Evolutionary conservation across 495 filamentous ascomycete species (phyloP).

Genomic region (Penicillium odoratum): DNA sequence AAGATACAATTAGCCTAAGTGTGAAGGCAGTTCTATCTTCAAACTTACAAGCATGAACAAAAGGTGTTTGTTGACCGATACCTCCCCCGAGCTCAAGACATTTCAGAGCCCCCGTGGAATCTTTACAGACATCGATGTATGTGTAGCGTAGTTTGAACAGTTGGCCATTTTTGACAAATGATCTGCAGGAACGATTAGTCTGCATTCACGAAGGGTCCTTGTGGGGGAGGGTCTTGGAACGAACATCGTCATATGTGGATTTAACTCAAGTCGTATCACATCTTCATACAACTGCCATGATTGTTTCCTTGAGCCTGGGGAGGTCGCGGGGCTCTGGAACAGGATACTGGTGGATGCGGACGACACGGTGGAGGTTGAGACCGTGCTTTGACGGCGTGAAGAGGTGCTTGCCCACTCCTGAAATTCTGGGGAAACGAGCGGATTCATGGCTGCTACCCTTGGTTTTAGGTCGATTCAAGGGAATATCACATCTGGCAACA

Average conservation of each 20-base stretch:
- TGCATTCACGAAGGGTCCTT: background rate
- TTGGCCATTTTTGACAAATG: slow-evolving; percentile 40
- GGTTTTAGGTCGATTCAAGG: slow-evolving; percentile 1
- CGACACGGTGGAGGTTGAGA: slow-evolving; percentile 43
- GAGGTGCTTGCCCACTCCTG: slow-evolving; percentile 40
- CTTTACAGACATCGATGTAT: slow-evolving; percentile 45
- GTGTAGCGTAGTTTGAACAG: slow-evolving; percentile 47
- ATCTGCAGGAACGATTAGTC: slow-evolving; percentile 23
- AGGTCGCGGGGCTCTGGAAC: slow-evolving; percentile 34
- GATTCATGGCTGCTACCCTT: slow-evolving; percentile 27
- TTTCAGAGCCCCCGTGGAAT: slow-evolving; percentile 38
- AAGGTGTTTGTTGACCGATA: slow-evolving; percentile 40
- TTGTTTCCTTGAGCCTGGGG: slow-evolving; percentile 36
- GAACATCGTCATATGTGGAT: slow-evolving; percentile 43
- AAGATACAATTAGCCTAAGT: background rate
- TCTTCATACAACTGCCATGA: slow-evolving; percentile 39
- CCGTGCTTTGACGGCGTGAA: slow-evolving; percentile 36
- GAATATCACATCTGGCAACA: slow-evolving; percentile 4
- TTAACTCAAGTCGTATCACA: slow-evolving; percentile 37
- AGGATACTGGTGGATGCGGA: slow-evolving; percentile 40
- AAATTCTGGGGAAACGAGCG: slow-evolving; percentile 23
- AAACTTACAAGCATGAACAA: slow-evolving; percentile 44
- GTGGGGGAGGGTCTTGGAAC: slow-evolving; percentile 7
- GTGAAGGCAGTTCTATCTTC: background rate
- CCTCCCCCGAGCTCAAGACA: slow-evolving; percentile 44